Percentiles rank a stretch among this genome's conserved stretches.
Evolutionary conservation across 148 eudicot species (phyloP).

Genomic region (Talinum fruticosum): DNA sequence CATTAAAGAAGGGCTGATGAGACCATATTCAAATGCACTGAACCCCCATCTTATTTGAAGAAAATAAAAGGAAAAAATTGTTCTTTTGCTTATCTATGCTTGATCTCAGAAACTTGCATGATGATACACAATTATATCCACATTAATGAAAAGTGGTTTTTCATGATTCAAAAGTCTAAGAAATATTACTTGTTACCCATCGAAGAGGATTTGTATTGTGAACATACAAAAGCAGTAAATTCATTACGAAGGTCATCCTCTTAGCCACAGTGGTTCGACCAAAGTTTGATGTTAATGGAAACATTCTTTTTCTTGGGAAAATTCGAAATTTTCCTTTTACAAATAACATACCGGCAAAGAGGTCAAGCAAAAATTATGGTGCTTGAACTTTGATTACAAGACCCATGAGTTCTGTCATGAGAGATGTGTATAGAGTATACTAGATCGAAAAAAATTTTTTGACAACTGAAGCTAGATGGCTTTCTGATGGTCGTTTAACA

Average conservation of each 20-base stretch:
- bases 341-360: background rate
- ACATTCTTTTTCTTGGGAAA: background rate
- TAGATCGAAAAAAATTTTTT: background rate
- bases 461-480: background rate
- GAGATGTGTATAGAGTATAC: background rate
- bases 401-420: background rate
- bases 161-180: background rate
- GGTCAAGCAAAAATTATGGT: background rate
- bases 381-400: background rate
- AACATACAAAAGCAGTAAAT: background rate
- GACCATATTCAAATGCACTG: conserved; percentile 1
- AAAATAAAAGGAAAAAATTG: background rate
- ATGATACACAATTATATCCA: background rate
- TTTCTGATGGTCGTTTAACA: background rate
- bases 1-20: background rate
- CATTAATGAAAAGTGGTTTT: too few species aligned
- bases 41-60: conserved; percentile 9
- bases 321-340: background rate
- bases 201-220: conserved; percentile 3
- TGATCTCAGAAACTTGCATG: too few species aligned
- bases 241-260: conserved; percentile 15
- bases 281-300: background rate
- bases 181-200: conserved; percentile 1
- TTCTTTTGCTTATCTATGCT: too few species aligned
- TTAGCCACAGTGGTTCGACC: conserved; percentile 9